Base-by-base conservation (phyloP, 805 yeast species). In the Ogataea methylovora region DNA sequence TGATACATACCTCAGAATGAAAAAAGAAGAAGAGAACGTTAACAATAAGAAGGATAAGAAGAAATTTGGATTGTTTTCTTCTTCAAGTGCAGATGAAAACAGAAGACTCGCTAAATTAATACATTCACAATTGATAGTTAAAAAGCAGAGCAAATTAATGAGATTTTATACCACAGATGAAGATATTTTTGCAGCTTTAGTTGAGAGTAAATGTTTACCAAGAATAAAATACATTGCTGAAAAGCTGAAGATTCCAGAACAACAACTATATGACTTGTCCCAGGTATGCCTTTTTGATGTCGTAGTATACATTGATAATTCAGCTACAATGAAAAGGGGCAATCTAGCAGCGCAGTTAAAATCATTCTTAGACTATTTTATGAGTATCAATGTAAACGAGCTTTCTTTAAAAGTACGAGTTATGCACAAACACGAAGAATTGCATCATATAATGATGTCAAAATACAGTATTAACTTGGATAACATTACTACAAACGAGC, bases 181-280 rank as follows among this genome's bases (percentile, higher is more conserved):
- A 6, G 52, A 46, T 20, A 27, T 48, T 8, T 19, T 48, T 11
- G 36, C 40, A 27, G 33, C 35, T 8, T 38, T 48, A 11, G 19
- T 37, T 29, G 28, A 39, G 12, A 42, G 41, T 25, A 28, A 43
- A 14, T 48, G 52, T 30, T 27, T 46, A 25, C 47, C 49, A 5
- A 32, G 47, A 20, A 46, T 48, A 3, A 38, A 39, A 30, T 39
- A 44, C 27, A 39, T 45, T 9, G 51, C 52, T 2, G 27, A 29
- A 8, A 35, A 44, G 30, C 46, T 46, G 31, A 36, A 38, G 9
- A 27, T 45, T 10, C 29, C 33, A 7, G 30, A 32, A 7, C 43
- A 48, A 33, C 51, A 48, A 29, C 45, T 48, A 15, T 42, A 48
- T 33, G 52, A 48, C 27, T 28, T 48, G 10, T 37, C 45, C 17